Base-by-base conservation (phyloP, 2,329 filamentous ascomycete species). In the Diaporthe sp. region DNA sequence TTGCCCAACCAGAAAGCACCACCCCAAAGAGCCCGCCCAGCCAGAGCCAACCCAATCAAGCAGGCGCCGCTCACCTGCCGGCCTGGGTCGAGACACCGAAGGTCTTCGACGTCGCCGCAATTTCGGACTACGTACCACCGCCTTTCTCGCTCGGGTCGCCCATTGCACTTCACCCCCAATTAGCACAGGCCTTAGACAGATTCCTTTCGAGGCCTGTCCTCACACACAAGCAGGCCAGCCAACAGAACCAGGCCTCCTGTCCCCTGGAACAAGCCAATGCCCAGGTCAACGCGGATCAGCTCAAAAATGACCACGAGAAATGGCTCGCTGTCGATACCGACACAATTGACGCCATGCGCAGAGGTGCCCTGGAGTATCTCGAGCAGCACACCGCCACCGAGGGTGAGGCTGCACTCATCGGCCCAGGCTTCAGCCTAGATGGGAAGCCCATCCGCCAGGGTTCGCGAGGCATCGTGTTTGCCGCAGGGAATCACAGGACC, bases 201-300 rank as follows among this genome's bases (percentile, higher is more conserved):
- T 76, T 76, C 42, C 72, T 76, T 47, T 38, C 60, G 17, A 38
- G 74, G n/a, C 74, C 74, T 10, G 67, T 74, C 40, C 60, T 76
- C 58, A 68, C 71, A 25, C 74, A 76, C 12, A 12, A 71, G 30
- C 66, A 74, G 67, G 74, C 74, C 35, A 25, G n/a, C 25, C 40
- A 10, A 10, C 57, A 71, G 67, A 76, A 76, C 58, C 71, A 76
- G 58, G 74, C n/a, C 22, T 66, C 67, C 15, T 76, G 74, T 28
- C 74, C 74, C 12, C 67, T 61, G 35, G 12, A 9, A 33, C 74
- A 76, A 35, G 71, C 73, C 45, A 47, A 67, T 35, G 4, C 25
- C 28, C 74, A 76, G 72, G 74, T 76, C 66, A 76, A 76, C 67
- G 35, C 66, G 4, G 74, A 76, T 58, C 74, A 76, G 71, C 71